Conservation (phyloP, 345 rosid species). For the Sonneratia alba region DNA sequence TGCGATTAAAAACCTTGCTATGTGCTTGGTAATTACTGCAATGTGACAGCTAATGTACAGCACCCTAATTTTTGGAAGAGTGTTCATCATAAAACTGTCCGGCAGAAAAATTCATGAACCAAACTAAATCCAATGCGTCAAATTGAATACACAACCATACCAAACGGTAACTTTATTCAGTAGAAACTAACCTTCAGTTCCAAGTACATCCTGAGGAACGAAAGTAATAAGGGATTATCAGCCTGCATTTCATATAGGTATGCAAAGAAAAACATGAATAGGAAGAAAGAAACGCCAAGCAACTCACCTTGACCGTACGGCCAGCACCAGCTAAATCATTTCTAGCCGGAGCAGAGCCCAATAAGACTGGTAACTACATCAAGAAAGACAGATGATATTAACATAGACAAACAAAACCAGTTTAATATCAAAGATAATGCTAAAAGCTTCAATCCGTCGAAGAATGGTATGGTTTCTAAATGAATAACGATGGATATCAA, state of each 20-base stretch:
- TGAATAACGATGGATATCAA: neutral
- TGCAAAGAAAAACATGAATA: conserved; percentile 4
- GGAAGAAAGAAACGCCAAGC: neutral
- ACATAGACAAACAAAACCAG: neutral
- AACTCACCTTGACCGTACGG: conserved; percentile 1
- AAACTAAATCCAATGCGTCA: neutral
- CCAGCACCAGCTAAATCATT: neutral
- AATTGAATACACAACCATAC: neutral
- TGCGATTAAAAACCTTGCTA: too few relatives aligned
- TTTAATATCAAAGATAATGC: neutral
- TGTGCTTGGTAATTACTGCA: neutral
- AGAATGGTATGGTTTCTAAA: neutral
- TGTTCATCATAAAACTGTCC: neutral
- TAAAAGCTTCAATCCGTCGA: neutral
- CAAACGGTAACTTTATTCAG: conserved; percentile 5
- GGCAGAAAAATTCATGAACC: neutral
- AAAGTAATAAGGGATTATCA: conserved; percentile 18
- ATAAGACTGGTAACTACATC: conserved; percentile 2
- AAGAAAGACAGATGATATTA: neutral
- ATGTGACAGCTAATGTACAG: neutral
- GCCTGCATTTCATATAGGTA: conserved; percentile 3
- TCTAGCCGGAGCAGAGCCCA: conserved; percentile 4
- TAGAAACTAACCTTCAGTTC: conserved; percentile 40
- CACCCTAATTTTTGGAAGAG: neutral
- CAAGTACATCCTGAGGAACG: conserved; percentile 37